Evolutionary conservation across 345 rosid species (phyloP).

Genomic region (Bretschneidera sinensis): DNA sequence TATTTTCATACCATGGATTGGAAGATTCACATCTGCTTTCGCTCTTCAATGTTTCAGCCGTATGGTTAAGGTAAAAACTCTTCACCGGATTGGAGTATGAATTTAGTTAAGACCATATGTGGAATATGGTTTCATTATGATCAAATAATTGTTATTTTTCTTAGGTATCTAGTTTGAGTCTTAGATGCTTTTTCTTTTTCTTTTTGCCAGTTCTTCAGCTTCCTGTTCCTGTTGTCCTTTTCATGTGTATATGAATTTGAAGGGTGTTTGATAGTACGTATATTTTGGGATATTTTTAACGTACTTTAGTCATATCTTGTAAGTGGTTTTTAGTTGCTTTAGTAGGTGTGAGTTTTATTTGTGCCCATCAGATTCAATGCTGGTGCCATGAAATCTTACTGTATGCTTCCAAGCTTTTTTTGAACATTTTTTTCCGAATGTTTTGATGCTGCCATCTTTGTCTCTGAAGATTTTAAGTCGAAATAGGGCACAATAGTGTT

Average conservation of each 20-base stretch:
- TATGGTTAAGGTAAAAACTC: not conserved
- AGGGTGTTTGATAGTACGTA: no score
- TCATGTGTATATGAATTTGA: no score
- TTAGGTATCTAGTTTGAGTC: no score
- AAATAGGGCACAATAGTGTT: conserved; percentile 9
- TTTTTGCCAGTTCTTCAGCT: not conserved
- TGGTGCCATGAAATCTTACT: not conserved
- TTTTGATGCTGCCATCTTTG: not conserved
- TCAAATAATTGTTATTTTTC: no score
- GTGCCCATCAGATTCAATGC: no score
- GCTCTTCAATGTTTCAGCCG: not conserved
- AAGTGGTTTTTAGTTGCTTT: no score
- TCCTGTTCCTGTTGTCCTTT: no score
- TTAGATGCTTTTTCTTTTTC: no score
- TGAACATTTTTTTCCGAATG: not conserved
- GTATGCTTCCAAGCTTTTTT: not conserved
- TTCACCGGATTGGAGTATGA: not conserved
- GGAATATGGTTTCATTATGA: no score
- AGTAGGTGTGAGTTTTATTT: not conserved
- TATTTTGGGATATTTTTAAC: not conserved
- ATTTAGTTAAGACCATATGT: no score
- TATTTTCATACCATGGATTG: not conserved
- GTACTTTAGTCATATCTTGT: no score
- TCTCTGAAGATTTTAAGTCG: conserved; percentile 1
- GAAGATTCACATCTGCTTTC: not conserved